Evolutionary conservation across 139 green algal species (phyloP).

Genomic region (Chlorella sp.): DNA sequence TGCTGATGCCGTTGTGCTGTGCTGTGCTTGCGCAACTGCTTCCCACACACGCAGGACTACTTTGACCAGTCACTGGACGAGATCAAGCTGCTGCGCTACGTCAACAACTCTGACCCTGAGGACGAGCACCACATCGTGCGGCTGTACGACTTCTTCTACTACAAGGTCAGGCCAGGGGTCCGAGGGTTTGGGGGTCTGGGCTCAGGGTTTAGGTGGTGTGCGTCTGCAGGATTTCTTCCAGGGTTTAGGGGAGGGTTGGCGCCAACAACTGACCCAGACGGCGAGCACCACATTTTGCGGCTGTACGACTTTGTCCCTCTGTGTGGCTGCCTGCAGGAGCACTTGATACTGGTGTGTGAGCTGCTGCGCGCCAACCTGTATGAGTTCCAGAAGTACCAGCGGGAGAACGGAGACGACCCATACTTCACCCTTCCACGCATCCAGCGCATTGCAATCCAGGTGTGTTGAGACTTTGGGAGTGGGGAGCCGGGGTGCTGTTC

Average conservation of each 20-base stretch:
- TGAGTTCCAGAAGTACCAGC: slow-evolving; percentile 95
- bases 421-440: slow-evolving; percentile 92
- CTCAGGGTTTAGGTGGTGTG: too few species aligned
- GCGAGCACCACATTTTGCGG: slow-evolving; percentile 74
- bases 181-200: too few species aligned
- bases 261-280: slow-evolving; percentile 79
- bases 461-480: too few species aligned
- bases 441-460: slow-evolving; percentile 80
- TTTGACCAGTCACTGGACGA: slow-evolving; percentile 96
- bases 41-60: too few species aligned
- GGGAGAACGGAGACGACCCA: slow-evolving; percentile 62
- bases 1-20: too few species aligned
- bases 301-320: slow-evolving; percentile 66
- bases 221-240: too few species aligned
- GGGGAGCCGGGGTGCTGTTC: too few species aligned
- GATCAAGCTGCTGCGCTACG: slow-evolving; percentile 86
- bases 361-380: slow-evolving; percentile 96
- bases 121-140: slow-evolving; percentile 85
- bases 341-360: slow-evolving; percentile 96
- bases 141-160: slow-evolving; percentile 97
- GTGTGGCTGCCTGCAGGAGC: slow-evolving; percentile 63
- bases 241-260: too few species aligned
- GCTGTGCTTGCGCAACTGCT: too few species aligned
- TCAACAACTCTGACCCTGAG: slow-evolving; percentile 81
- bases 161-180: slow-evolving; percentile 71